These are phyloP conservation scores for Mycena albidolilacea DNA, from an alignment of 768 basidiomycete genomes.

Conservation along the genomic window DNA sequence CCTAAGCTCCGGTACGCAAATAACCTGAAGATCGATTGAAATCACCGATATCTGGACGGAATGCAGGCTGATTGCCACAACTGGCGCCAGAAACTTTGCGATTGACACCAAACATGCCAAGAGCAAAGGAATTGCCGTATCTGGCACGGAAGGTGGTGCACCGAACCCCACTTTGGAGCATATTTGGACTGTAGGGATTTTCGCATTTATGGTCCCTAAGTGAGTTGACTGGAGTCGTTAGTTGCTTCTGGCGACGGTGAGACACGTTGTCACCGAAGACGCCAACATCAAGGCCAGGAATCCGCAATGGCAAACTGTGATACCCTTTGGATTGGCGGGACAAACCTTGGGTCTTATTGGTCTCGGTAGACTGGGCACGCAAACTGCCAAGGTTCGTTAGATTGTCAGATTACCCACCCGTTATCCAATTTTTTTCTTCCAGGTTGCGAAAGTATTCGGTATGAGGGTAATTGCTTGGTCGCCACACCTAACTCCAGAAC, in stretches of 20 bases:
- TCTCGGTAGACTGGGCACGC: slow-evolving; percentile 69
- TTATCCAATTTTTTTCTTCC: not conserved
- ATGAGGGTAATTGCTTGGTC: slow-evolving; percentile 78
- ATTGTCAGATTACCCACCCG: not conserved
- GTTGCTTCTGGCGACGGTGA: slow-evolving; percentile 64
- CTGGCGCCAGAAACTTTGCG: slow-evolving; percentile 63
- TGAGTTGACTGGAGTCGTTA: not conserved
- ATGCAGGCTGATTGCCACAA: slow-evolving; percentile 69
- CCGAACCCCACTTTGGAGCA: slow-evolving; percentile 67
- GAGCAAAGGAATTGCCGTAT: slow-evolving; percentile 64
- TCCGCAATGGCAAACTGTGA: slow-evolving; percentile 67
- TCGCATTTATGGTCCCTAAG: not conserved
- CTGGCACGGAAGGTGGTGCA: slow-evolving; percentile 63
- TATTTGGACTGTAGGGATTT: slow-evolving; percentile 68
- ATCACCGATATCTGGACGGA: not conserved
- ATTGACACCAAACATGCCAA: slow-evolving; percentile 66
- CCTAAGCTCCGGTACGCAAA: slow-evolving; percentile 65
- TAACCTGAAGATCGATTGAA: too few species aligned
- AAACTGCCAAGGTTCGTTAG: slow-evolving; percentile 62
- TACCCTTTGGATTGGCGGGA: slow-evolving; percentile 67
- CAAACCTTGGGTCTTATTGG: slow-evolving; percentile 75
- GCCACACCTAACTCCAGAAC: slow-evolving; percentile 71
- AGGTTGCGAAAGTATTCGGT: slow-evolving; percentile 73
- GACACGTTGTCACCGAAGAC: slow-evolving; percentile 67
- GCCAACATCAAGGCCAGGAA: slow-evolving; percentile 60